phyloP scores from a whole-genome alignment of 1,284 basidiomycete genomes.

The Spongispora temasekensis region DNA sequence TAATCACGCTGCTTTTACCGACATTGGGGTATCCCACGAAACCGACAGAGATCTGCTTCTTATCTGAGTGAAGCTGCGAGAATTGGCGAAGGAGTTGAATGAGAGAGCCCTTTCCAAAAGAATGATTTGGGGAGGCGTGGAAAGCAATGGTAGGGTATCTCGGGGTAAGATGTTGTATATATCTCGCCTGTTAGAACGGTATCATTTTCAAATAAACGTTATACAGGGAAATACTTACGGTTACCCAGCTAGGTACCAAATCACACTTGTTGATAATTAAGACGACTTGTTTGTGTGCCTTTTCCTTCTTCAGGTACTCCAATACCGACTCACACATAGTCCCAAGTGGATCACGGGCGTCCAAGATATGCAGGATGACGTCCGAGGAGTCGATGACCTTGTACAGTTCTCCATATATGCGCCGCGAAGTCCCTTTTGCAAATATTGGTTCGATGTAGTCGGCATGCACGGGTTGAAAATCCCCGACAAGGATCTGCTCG shows the following conservation, averaged over 20 bases:
- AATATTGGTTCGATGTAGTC: constrained; percentile 87
- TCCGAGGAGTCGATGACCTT: constrained; percentile 99
- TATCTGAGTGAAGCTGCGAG: constrained; percentile 95
- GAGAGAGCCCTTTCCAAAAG: constrained; percentile 97
- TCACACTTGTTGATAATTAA: constrained; percentile 99
- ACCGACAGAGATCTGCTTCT: constrained; percentile 99
- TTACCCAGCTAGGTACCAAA: constrained; percentile 98
- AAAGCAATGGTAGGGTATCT: constrained; percentile 96
- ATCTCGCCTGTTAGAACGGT: constrained; percentile 71
- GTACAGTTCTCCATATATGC: constrained; percentile 98
- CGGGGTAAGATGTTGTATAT: constrained; percentile 94
- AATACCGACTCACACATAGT: constrained; percentile 97
- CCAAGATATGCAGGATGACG: constrained; percentile 94
- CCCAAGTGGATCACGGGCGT: constrained; percentile 94
- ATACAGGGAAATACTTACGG: constrained; percentile 57
- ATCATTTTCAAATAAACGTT: background rate
- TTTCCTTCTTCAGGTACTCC: constrained; percentile 94
- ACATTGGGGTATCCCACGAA: constrained; percentile 99
- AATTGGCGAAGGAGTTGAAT: constrained; percentile 98
- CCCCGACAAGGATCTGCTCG: constrained; percentile 20
- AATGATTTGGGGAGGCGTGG: constrained; percentile 98
- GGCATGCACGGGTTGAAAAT: constrained; percentile 61
- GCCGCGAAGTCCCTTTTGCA: constrained; percentile 88
- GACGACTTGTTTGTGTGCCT: constrained; percentile 96
- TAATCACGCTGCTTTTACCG: constrained; percentile 97